A percentile compares a stretch with the other conserved stretches of the same genome.
Evolutionary conservation across 192 early-diverging fungal genomes (phyloP).

Genomic region (Fimicolochytrium jonesii): DNA sequence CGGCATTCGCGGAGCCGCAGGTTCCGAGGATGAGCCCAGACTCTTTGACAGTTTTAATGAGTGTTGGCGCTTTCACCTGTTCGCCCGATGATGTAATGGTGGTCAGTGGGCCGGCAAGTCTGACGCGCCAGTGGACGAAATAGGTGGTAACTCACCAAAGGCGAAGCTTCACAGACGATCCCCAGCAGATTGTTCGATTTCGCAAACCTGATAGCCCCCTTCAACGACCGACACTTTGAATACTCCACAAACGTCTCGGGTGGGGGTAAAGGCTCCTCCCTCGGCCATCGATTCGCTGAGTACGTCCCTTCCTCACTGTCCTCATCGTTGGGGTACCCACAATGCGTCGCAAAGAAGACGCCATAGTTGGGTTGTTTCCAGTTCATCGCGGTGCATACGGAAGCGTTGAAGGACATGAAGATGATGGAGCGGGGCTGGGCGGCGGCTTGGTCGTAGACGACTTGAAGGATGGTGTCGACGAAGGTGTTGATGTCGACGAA

Average conservation of each 20-base stretch:
- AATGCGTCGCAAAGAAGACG: slow-evolving; percentile 89
- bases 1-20: slow-evolving; percentile 76
- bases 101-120: no score
- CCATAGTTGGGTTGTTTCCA: slow-evolving; percentile 99
- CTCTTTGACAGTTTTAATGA: slow-evolving; percentile 91
- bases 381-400: slow-evolving; percentile 88
- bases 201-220: slow-evolving; percentile 92
- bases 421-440: slow-evolving; percentile 51
- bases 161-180: slow-evolving; percentile 83
- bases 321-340: slow-evolving; percentile 54
- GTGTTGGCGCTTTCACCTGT: slow-evolving; percentile 83
- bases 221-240: slow-evolving; percentile 63
- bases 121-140: no score
- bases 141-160: slow-evolving; percentile 71
- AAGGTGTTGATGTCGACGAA: slow-evolving; percentile 73
- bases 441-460: slow-evolving; percentile 72
- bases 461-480: slow-evolving; percentile 84
- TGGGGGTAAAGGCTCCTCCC: background rate
- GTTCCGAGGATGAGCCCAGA: slow-evolving; percentile 87
- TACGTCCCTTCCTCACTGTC: background rate
- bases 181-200: slow-evolving; percentile 90
- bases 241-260: slow-evolving; percentile 27
- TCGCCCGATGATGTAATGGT: no score
- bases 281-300: background rate
- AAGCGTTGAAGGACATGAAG: slow-evolving; percentile 88